Base-by-base conservation (phyloP, 768 basidiomycete species). In the Termitomyces sp. region DNA sequence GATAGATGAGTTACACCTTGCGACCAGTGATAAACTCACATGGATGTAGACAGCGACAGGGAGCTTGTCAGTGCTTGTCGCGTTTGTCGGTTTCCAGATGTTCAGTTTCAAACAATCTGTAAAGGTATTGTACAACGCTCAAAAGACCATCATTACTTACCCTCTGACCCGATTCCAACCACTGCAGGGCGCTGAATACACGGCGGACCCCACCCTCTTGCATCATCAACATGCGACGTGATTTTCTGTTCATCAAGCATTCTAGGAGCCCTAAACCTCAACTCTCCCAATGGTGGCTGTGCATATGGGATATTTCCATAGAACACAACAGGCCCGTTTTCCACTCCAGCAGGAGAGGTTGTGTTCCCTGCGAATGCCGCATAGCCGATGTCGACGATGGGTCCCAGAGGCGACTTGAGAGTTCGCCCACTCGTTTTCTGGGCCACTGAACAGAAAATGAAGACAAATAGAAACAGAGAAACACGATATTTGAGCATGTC, bases 141-240 rank as follows among this genome's bases (percentile, higher is more conserved):
- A 52, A 39, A 41, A 52, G 10, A n/a, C 13, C 6, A 52, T 22
- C 28, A 5, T 13, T 51, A 24, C 5, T 20, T 49, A 74, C 77
- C 78, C 68, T 81, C 79, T 9, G 70, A 70, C 12, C 78, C 79
- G 26, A 79, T 69, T 10, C 77, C 78, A 7, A 77, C 74, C 1
- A 69, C 70, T 9, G 80, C 79, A 5, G 80, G 78, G 31, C 71
- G 63, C 62, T 81, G 80, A 31, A 81, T 72, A 58, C 78, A 80
- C 0, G 77, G 64, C 0, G 77, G 68, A 0, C 77, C 79, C 72
- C 74, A 81, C 53, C 71, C 73, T 49, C 77, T 62, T 28, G 78
- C 77, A 62, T 80, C 79, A 15, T 67, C 63, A 6, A 79, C 68
- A 28, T 61, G 46, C 13, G 61, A 60, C 1, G 69, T 59, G 22